Conservation (phyloP, 345 rosid genomes). For the Euphorbia pulcherrima region DNA sequence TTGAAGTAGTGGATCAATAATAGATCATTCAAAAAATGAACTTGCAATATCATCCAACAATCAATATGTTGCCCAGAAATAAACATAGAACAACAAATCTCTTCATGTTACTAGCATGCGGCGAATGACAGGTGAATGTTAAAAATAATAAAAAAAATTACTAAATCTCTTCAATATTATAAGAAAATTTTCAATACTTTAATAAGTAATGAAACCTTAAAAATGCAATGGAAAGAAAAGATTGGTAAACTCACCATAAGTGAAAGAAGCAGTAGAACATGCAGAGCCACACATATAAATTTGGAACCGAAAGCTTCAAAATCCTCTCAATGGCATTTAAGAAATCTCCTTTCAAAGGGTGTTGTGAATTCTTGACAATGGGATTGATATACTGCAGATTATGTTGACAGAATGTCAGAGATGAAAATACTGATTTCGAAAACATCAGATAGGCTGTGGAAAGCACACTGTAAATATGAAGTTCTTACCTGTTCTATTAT, state of each 20-base stretch:
- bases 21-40: background rate
- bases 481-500: constrained; percentile 77
- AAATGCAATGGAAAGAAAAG: background rate
- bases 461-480: constrained; percentile 13
- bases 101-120: background rate
- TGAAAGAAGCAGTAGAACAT: constrained; percentile 98
- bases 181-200: background rate
- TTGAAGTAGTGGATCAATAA: background rate
- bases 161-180: background rate
- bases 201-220: background rate
- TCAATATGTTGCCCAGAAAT: background rate
- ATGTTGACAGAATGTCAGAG: constrained; percentile 25
- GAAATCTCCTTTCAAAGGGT: constrained; percentile 85
- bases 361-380: constrained; percentile 86
- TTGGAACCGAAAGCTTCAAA: constrained; percentile 95
- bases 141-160: background rate
- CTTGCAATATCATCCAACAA: background rate
- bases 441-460: constrained; percentile 5
- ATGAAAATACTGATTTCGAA: background rate
- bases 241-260: constrained; percentile 56
- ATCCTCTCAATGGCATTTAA: constrained; percentile 86
- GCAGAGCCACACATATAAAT: constrained; percentile 96
- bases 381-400: constrained; percentile 94
- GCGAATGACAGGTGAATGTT: background rate
- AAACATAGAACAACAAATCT: background rate